phyloP scores from a whole-genome alignment of 2,329 filamentous ascomycete genomes.

The Fusarium sp. region DNA sequence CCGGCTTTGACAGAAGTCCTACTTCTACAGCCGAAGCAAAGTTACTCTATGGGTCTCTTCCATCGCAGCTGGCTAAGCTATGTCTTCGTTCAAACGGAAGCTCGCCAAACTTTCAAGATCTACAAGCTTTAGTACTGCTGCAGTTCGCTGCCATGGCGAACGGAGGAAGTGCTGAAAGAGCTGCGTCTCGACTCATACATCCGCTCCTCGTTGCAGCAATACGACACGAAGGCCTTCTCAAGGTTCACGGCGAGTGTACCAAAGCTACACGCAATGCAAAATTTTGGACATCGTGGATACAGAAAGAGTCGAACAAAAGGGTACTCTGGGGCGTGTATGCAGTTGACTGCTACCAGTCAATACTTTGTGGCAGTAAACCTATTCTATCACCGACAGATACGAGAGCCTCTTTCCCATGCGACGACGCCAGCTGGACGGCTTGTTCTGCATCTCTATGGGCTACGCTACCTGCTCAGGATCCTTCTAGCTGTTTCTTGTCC shows the following conservation, averaged over 20 bases:
- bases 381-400: neutral
- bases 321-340: neutral
- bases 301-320: neutral
- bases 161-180: neutral
- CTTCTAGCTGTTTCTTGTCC: neutral
- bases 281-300: neutral
- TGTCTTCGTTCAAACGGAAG: neutral
- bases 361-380: constrained; percentile 1
- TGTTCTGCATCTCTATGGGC: neutral
- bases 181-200: neutral
- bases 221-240: neutral
- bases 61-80: neutral
- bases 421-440: neutral
- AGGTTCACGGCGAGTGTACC: neutral
- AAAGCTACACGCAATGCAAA: neutral
- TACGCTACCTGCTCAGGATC: neutral
- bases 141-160: neutral
- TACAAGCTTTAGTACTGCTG: neutral
- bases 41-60: neutral
- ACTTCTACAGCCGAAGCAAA: neutral
- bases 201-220: neutral
- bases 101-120: neutral
- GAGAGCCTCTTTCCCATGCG: neutral
- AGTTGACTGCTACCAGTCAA: neutral
- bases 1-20: neutral